Percentiles rank a stretch among this genome's conserved stretches.
Conservation (phyloP, 2,329 filamentous ascomycete genomes). For the Akanthomyces uredinophilus region DNA sequence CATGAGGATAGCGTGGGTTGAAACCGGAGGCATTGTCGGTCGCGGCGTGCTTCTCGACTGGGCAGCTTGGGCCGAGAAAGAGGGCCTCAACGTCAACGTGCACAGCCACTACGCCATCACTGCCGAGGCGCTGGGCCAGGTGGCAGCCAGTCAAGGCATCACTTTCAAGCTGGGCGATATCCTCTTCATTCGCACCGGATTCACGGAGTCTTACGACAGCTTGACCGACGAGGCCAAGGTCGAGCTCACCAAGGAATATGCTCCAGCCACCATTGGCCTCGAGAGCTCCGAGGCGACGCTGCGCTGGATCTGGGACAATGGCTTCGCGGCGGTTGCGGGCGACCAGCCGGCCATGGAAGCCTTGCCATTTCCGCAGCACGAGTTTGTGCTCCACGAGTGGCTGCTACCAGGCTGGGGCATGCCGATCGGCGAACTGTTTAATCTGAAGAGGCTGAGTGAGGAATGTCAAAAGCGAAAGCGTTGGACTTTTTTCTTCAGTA, state of each 20-base stretch:
- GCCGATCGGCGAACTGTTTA: constrained; percentile 45
- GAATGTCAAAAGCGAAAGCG: constrained; percentile 28
- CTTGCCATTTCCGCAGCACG: constrained; percentile 33
- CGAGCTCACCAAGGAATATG: constrained; percentile 26
- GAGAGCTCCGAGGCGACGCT: constrained; percentile 43
- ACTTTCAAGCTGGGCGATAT: constrained; percentile 48
- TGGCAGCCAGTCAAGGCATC: constrained; percentile 39
- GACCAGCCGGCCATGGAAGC: constrained; percentile 51
- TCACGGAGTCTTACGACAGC: constrained; percentile 38
- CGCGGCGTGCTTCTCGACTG: constrained; percentile 51
- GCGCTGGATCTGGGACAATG: constrained; percentile 53
- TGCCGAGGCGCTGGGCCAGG: constrained; percentile 35
- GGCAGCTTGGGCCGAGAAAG: constrained; percentile 36
- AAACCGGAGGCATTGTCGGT: constrained; percentile 42
- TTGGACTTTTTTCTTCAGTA: constrained; percentile 38
- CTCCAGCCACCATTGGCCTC: constrained; percentile 36
- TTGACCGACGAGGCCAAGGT: constrained; percentile 32
- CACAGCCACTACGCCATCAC: constrained; percentile 40
- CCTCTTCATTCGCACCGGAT: constrained; percentile 51
- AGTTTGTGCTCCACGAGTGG: constrained; percentile 38
- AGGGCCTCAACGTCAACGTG: constrained; percentile 31
- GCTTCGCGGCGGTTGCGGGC: constrained; percentile 51
- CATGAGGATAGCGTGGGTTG: constrained; percentile 20
- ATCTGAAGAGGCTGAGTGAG: constrained; percentile 34
- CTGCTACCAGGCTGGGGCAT: constrained; percentile 46